phyloP scores from a whole-genome alignment of 1,139 yeast species.

The Scheffersomyces cryptocercus region DNA sequence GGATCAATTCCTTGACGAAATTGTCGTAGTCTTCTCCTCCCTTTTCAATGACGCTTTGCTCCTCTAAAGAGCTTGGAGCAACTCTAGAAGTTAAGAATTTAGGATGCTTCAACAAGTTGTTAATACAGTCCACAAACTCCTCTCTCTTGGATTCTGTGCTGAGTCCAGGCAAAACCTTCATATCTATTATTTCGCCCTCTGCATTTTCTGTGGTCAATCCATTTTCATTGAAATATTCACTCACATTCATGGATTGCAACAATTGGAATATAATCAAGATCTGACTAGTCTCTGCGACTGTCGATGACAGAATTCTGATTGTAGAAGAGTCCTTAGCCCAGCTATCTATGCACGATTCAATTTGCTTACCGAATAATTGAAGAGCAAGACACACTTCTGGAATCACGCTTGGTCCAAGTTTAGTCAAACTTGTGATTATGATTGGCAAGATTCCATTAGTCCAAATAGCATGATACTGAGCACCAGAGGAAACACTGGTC shows the following conservation, averaged over 20 bases:
- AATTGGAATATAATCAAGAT: conserved; percentile 66
- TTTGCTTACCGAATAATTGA: conserved; percentile 65
- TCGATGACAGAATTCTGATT: conserved; percentile 61
- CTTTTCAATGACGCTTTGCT: conserved; percentile 51
- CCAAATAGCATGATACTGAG: conserved; percentile 76
- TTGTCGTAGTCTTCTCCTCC: conserved; percentile 42
- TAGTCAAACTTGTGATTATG: conserved; percentile 57
- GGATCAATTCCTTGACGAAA: conserved; percentile 52
- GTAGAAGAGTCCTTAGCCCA: conserved; percentile 67
- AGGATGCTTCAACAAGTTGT: conserved; percentile 80
- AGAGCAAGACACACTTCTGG: conserved; percentile 70
- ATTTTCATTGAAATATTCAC: conserved; percentile 34
- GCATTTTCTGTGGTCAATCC: conserved; percentile 13
- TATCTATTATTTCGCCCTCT: conserved; percentile 19
- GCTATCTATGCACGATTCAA: conserved; percentile 58
- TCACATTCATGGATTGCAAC: conserved; percentile 49
- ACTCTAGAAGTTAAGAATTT: conserved; percentile 75
- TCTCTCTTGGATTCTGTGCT: conserved; percentile 59
- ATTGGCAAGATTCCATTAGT: conserved; percentile 77
- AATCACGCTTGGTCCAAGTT: conserved; percentile 61
- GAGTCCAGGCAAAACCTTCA: conserved; percentile 57
- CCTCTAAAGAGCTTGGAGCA: conserved; percentile 63
- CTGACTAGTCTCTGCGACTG: conserved; percentile 78
- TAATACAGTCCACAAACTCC: conserved; percentile 58
- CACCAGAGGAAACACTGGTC: conserved; percentile 45